phyloP scores from a whole-genome alignment of 2,329 filamentous ascomycete genomes.

The Alternaria conjuncta region DNA sequence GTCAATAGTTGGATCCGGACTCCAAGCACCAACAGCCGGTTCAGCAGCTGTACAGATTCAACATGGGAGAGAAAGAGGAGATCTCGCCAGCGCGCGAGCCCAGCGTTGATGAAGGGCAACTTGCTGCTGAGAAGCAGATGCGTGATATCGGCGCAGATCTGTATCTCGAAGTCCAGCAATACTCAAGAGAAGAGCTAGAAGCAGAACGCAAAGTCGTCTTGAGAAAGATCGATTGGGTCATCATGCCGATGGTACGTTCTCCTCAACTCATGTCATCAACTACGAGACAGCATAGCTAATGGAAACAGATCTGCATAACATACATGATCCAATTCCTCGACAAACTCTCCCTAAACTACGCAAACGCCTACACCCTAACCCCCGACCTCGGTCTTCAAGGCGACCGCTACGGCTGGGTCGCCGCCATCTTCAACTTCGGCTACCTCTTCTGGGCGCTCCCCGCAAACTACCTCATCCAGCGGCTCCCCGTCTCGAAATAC shows the following conservation, averaged over 20 bases:
- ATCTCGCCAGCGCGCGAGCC: constrained; percentile 30
- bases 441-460: constrained; percentile 53
- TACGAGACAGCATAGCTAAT: too few species aligned
- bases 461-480: constrained; percentile 49
- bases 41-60: neutral
- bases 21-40: neutral
- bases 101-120: constrained; percentile 37
- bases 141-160: constrained; percentile 55
- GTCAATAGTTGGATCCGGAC: neutral
- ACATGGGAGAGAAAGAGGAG: constrained; percentile 33
- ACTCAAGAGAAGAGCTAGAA: constrained; percentile 54
- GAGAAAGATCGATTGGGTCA: constrained; percentile 55
- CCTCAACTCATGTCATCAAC: too few species aligned
- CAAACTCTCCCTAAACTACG: constrained; percentile 52
- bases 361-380: constrained; percentile 47
- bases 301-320: constrained; percentile 43
- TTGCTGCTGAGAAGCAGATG: constrained; percentile 44
- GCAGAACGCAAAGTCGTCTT: constrained; percentile 51
- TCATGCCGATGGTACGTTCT: constrained; percentile 53
- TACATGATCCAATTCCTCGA: constrained; percentile 58
- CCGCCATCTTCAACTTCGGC: constrained; percentile 54
- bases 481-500: constrained; percentile 46
- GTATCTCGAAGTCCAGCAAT: constrained; percentile 54
- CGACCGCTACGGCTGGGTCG: constrained; percentile 51
- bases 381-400: constrained; percentile 46